Percentiles rank a stretch among this genome's conserved stretches.
Evolutionary conservation across 768 basidiomycete genomes (phyloP).

Genomic region (Xerocomus brunneocitrinus): DNA sequence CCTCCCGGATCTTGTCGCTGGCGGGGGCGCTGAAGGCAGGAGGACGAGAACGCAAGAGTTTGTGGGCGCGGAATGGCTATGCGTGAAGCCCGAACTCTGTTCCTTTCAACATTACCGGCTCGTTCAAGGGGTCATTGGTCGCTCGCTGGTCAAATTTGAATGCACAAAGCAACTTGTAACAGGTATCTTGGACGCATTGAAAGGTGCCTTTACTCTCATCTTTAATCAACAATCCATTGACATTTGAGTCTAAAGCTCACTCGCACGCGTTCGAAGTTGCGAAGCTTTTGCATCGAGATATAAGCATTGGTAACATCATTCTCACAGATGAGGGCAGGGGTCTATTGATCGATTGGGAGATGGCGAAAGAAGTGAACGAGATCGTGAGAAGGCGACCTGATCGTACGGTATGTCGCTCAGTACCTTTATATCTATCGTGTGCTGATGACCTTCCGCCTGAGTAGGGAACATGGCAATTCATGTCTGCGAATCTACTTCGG

Average conservation of each 20-base stretch:
- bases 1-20: background rate
- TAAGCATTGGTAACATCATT: background rate
- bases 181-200: background rate
- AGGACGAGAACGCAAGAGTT: background rate
- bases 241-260: background rate
- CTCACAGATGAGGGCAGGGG: background rate
- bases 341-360: background rate
- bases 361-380: background rate
- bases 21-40: background rate
- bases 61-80: background rate
- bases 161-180: background rate
- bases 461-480: no score
- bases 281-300: background rate
- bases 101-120: background rate
- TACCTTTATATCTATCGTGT: no score
- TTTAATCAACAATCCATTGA: background rate
- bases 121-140: background rate
- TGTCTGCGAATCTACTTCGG: background rate
- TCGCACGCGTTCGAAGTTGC: background rate
- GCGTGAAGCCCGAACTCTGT: background rate
- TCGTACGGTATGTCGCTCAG: no score
- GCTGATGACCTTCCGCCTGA: no score
- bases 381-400: background rate
- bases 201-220: background rate
- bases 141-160: background rate